A percentile compares a stretch with the other conserved stretches of the same genome.
Evolutionary conservation across 768 basidiomycete genomes (phyloP).

Genomic region (Gloeostereum incarnatum): DNA sequence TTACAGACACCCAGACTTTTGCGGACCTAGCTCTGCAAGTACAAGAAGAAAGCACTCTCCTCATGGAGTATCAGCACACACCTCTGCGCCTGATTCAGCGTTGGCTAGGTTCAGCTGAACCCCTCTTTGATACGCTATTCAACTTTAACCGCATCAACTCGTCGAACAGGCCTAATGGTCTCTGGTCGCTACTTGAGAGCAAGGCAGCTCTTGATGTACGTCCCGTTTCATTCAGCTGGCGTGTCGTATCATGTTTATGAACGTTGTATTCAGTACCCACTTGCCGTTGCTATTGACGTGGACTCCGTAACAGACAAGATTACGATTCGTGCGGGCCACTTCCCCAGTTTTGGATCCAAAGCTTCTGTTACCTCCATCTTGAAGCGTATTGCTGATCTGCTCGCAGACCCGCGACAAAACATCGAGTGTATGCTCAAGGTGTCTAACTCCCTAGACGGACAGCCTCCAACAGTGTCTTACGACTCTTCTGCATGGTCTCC

Average conservation of each 20-base stretch:
- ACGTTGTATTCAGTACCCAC: conserved; percentile 1
- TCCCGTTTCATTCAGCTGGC: neutral
- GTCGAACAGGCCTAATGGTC: neutral
- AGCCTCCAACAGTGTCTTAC: neutral
- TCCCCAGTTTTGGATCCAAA: neutral
- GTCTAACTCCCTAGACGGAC: neutral
- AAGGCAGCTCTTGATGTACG: conserved; percentile 4
- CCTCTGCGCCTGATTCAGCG: conserved; percentile 5
- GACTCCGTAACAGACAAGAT: neutral
- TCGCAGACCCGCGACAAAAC: neutral
- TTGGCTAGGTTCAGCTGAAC: conserved; percentile 5
- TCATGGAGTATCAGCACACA: conserved; percentile 5
- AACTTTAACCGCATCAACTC: conserved; percentile 4
- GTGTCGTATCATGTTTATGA: neutral
- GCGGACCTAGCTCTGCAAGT: conserved; percentile 1
- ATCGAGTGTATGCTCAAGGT: neutral
- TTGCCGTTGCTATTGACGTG: conserved; percentile 3
- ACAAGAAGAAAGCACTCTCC: conserved; percentile 1
- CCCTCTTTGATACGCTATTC: conserved; percentile 5
- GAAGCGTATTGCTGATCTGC: conserved; percentile 1
- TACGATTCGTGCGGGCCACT: conserved; percentile 2
- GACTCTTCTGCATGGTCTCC: conserved; percentile 1
- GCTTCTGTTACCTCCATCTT: neutral
- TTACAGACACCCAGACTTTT: conserved; percentile 1
- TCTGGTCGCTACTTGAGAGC: conserved; percentile 4